Evolutionary conservation across 1,139 yeast genomes (phyloP).

Genomic region (Zygosaccharomyces sapae): DNA sequence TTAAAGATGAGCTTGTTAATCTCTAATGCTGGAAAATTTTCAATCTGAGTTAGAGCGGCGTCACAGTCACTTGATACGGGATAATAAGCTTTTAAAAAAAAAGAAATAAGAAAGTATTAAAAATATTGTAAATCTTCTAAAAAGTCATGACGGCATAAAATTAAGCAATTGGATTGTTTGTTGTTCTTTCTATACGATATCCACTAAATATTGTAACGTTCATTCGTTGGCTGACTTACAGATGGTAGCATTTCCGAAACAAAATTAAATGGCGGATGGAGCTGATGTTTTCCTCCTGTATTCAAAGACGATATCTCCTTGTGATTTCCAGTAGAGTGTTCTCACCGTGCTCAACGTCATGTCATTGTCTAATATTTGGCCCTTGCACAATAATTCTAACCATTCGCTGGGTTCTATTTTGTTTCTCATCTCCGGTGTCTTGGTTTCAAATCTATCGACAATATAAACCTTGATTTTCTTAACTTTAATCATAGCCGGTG

Average conservation of each 20-base stretch:
- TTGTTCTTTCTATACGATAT: background rate
- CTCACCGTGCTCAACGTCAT: conserved; percentile 82
- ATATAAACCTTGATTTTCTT: conserved; percentile 65
- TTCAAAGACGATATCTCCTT: conserved; percentile 69
- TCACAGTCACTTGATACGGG: conserved; percentile 5
- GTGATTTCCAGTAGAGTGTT: conserved; percentile 79
- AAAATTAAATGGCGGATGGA: background rate
- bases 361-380: conserved; percentile 54
- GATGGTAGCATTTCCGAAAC: background rate
- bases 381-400: conserved; percentile 71
- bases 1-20: background rate
- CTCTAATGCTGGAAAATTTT: conserved; percentile 3
- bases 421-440: conserved; percentile 52
- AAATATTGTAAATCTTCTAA: too few species aligned
- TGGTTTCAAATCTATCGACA: conserved; percentile 60
- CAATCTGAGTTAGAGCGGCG: background rate
- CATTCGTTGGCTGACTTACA: background rate
- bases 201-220: background rate
- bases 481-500: conserved; percentile 76
- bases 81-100: conserved; percentile 1
- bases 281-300: conserved; percentile 44
- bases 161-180: background rate
- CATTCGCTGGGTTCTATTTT: conserved; percentile 53
- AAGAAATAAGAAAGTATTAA: background rate
- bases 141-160: background rate